These are phyloP conservation scores for Eudorina sp. DNA, from an alignment of 139 green algal species.

Conservation along the genomic window DNA sequence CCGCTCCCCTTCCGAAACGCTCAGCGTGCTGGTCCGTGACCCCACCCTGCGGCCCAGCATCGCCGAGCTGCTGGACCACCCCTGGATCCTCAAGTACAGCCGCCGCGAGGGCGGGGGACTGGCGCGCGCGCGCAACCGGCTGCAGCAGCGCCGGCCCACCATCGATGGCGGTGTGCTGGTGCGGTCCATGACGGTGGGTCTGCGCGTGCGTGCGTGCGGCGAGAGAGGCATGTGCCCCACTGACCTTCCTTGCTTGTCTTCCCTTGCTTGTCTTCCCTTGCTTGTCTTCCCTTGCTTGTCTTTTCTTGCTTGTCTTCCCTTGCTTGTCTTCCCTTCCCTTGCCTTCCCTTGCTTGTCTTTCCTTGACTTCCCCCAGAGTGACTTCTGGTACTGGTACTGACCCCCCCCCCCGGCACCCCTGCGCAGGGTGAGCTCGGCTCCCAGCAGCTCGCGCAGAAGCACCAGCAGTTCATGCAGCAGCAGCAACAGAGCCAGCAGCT, in stretches of 20 bases:
- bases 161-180: conserved; percentile 41
- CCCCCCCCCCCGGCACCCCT: not conserved
- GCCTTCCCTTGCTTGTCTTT: not conserved
- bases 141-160: conserved; percentile 14
- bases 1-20: no score
- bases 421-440: not conserved
- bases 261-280: not conserved
- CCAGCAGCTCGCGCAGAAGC: not conserved
- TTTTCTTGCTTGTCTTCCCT: not conserved
- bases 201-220: not conserved
- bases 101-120: conserved; percentile 26
- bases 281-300: not conserved
- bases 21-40: conserved; percentile 55
- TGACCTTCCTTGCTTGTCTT: not conserved
- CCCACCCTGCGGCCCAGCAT: conserved; percentile 53
- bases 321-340: not conserved
- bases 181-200: conserved; percentile 24
- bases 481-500: conserved; percentile 10
- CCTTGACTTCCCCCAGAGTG: not conserved
- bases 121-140: conserved; percentile 8
- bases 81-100: conserved; percentile 50
- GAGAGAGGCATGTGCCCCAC: not conserved
- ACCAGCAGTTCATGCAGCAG: conserved; percentile 23
- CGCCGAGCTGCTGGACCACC: conserved; percentile 59
- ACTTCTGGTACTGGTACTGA: not conserved